phyloP scores from a whole-genome alignment of 2,329 filamentous ascomycete species.

The Nemania sp. region DNA sequence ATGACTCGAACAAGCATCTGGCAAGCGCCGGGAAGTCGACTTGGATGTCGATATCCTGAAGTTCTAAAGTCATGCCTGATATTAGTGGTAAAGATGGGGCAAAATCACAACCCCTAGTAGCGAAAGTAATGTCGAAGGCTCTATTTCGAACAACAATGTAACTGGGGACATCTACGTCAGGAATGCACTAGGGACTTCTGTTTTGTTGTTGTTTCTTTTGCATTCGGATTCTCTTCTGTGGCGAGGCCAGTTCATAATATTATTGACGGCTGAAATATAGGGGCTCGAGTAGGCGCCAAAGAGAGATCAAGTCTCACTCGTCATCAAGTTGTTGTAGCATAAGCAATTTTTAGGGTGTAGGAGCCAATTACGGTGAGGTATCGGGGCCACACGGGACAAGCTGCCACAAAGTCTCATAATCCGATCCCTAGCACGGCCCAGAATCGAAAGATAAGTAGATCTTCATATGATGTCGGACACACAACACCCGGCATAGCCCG shows the following conservation, averaged over 20 bases:
- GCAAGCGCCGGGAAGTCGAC: conserved; percentile 45
- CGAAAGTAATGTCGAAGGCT: neutral
- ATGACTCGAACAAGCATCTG: conserved; percentile 44
- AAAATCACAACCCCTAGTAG: neutral
- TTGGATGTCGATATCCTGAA: conserved; percentile 37
- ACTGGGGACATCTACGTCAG: too few species aligned
- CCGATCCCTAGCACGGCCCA: conserved; percentile 18
- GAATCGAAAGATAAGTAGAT: conserved; percentile 6
- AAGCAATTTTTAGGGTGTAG: conserved; percentile 14
- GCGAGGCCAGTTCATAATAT: neutral
- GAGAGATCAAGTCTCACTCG: conserved; percentile 17
- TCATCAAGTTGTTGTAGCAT: conserved; percentile 5
- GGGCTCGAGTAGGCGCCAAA: conserved; percentile 9
- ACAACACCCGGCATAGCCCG: neutral
- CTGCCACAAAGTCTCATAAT: conserved; percentile 21
- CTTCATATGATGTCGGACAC: conserved; percentile 6
- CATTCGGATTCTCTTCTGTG: conserved; percentile 12
- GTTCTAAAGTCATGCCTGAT: conserved; percentile 26
- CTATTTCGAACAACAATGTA: neutral
- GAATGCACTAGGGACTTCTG: neutral
- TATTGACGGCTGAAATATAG: conserved; percentile 17
- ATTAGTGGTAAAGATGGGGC: neutral
- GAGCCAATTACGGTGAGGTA: conserved; percentile 22
- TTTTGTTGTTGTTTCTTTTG: conserved; percentile 14
- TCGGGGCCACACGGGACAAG: conserved; percentile 16